These are phyloP conservation scores for Dactylellina drechsleri DNA, from an alignment of 2,329 filamentous ascomycete species.

Conservation along the genomic window DNA sequence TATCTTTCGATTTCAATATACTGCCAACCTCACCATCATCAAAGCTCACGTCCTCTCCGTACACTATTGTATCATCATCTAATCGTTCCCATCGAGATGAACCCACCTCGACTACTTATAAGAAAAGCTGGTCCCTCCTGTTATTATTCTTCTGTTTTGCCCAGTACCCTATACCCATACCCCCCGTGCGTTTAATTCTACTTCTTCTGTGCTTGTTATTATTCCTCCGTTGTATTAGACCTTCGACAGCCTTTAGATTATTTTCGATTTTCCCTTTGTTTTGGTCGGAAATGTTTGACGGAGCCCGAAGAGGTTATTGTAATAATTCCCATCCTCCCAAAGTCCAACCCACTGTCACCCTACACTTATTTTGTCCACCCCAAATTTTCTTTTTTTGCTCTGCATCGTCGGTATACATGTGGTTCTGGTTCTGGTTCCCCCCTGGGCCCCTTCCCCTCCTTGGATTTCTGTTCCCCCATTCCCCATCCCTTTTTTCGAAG, in stretches of 20 bases:
- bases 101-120: constrained; percentile 31
- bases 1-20: constrained; percentile 4
- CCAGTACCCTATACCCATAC: constrained; percentile 55
- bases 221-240: constrained; percentile 45
- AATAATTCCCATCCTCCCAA: constrained; percentile 31
- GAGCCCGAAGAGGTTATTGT: constrained; percentile 52
- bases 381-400: too few relatives aligned
- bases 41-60: constrained; percentile 14
- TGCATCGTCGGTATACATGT: constrained; percentile 18
- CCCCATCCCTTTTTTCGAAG: constrained; percentile 11
- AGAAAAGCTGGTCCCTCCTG: constrained; percentile 47
- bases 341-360: neutral
- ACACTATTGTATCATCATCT: constrained; percentile 14
- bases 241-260: constrained; percentile 47
- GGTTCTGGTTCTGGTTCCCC: neutral
- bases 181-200: constrained; percentile 53
- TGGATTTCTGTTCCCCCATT: constrained; percentile 9
- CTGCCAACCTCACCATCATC: neutral
- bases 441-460: constrained; percentile 6
- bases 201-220: constrained; percentile 37
- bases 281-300: constrained; percentile 48
- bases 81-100: constrained; percentile 31
- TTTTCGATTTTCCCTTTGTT: constrained; percentile 41
- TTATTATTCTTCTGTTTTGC: constrained; percentile 29
- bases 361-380: neutral